A percentile compares a stretch with the other conserved stretches of the same genome.
Conservation (phyloP, 208 protist genomes). For the Kentomonas sorsogonicus region DNA sequence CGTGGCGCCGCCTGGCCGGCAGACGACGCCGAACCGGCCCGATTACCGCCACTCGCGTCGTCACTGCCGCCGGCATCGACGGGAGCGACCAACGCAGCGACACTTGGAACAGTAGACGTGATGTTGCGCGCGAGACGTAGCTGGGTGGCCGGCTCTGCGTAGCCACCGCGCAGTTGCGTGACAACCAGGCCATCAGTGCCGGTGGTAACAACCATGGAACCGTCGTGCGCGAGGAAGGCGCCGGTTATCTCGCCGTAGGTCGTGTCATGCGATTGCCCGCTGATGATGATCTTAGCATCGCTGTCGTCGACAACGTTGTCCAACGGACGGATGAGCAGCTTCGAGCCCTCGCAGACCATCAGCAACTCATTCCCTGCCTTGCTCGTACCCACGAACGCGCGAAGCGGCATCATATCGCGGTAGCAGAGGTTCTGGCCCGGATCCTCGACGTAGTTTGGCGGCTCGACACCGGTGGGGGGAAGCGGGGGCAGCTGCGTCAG, state of each 20-base stretch:
- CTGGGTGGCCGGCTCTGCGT: constrained; percentile 5
- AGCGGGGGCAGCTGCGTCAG: constrained; percentile 58
- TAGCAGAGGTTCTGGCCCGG: constrained; percentile 83
- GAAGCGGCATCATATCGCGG: constrained; percentile 39
- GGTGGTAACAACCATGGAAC: constrained; percentile 75
- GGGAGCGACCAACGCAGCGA: not conserved
- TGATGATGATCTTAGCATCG: constrained; percentile 18
- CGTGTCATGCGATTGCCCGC: constrained; percentile 75
- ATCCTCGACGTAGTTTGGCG: constrained; percentile 84
- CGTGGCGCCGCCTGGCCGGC: no score
- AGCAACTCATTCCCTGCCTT: constrained; percentile 13
- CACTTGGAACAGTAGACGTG: not conserved
- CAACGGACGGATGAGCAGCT: constrained; percentile 24
- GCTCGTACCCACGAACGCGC: constrained; percentile 24
- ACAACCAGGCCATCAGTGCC: constrained; percentile 90
- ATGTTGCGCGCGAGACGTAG: not conserved
- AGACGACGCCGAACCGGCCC: no score
- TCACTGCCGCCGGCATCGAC: no score
- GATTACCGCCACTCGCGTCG: no score
- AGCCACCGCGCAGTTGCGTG: constrained; percentile 48
- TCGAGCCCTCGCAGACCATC: constrained; percentile 37
- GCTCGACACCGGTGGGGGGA: constrained; percentile 80
- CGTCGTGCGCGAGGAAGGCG: constrained; percentile 79
- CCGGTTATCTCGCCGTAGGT: constrained; percentile 48
- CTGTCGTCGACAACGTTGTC: constrained; percentile 10